Base-by-base conservation (phyloP, 257 asterid genomes). In the Solanum pimpinellifolium region DNA sequence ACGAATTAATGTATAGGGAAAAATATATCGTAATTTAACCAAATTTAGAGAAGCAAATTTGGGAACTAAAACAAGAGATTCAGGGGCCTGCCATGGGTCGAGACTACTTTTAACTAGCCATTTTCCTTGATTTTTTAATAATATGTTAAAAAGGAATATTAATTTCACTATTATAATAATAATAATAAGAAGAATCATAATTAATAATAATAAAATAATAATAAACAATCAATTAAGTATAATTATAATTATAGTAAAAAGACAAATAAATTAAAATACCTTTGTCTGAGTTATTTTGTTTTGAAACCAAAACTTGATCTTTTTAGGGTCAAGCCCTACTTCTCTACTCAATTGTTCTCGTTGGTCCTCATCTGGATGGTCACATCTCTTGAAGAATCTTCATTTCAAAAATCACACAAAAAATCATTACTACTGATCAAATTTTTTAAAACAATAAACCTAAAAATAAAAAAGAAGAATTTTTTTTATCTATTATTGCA, bases 281-380 rank as follows among this genome's bases (percentile, higher is more conserved):
- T 94, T 93, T 20, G 89, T 90, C 83, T 92, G 98, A 65, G 94
- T 90, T 84, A 95, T 89, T 87, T 93, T 94, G 70, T 95, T 95
- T 90, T 94, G 96, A 91, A 95, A 95, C 96, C 95, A 95, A 87
- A 89, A 94, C 77, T 93, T 91, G 33, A 95, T 91, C 87, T 91
- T 94, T 68, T 87, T 87, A 49, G 92, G 91, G 74, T 95, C 97
- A 44, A 95, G 94, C 56, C 95, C 93, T 6, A 92, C 68, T 35
- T 93, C 91, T 74, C 86, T 85, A 90, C 96, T 89, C 52, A 93
- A 52, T 52, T 92, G 93, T 49, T 83, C 90, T 81, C 93, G 89
- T 69, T 93, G 94, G 88, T 90, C 89, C 86, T 91, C 93, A 86
- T 93, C 92, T 6, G 97, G 98, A 77, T 90, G 90, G 20, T 91